A percentile compares a stretch with the other conserved stretches of the same genome.
Evolutionary conservation across 139 green algal genomes (phyloP).

Genomic region (Marvania coccoides): DNA sequence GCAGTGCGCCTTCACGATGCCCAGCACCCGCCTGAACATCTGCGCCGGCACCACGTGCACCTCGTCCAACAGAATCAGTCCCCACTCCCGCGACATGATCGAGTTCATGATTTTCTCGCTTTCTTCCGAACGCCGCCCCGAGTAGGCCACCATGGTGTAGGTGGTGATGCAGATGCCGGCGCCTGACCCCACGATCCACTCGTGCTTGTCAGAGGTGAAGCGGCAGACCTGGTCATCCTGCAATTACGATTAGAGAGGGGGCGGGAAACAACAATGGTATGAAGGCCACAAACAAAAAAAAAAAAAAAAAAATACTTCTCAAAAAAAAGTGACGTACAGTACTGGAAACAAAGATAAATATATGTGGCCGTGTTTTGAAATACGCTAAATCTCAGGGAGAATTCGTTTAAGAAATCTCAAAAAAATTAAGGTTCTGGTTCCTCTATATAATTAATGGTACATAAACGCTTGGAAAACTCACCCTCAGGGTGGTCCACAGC

Average conservation of each 20-base stretch:
- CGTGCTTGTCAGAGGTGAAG: constrained; percentile 86
- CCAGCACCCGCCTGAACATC: constrained; percentile 95
- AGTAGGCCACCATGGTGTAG: constrained; percentile 94
- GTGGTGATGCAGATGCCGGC: constrained; percentile 81
- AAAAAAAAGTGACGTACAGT: too few species aligned
- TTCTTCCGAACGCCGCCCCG: constrained; percentile 48
- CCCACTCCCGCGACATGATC: constrained; percentile 87
- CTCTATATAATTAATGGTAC: not conserved
- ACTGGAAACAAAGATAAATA: too few species aligned
- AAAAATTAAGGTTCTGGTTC: too few species aligned
- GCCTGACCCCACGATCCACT: constrained; percentile 46
- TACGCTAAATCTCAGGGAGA: too few species aligned
- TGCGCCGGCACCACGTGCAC: constrained; percentile 95
- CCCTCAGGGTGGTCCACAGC: constrained; percentile 87
- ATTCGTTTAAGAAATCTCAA: too few species aligned
- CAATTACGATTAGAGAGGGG: not conserved
- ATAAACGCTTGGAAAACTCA: too few species aligned
- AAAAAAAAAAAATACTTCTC: too few species aligned
- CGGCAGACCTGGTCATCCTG: constrained; percentile 71
- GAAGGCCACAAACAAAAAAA: too few species aligned
- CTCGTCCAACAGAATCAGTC: constrained; percentile 95
- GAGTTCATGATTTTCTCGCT: constrained; percentile 51
- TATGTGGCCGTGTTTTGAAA: too few species aligned
- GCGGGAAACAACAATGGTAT: too few species aligned
- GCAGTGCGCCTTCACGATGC: constrained; percentile 90